Base-by-base conservation (phyloP, 2,329 filamentous ascomycete genomes). In the Colletotrichum tamarilloi region DNA sequence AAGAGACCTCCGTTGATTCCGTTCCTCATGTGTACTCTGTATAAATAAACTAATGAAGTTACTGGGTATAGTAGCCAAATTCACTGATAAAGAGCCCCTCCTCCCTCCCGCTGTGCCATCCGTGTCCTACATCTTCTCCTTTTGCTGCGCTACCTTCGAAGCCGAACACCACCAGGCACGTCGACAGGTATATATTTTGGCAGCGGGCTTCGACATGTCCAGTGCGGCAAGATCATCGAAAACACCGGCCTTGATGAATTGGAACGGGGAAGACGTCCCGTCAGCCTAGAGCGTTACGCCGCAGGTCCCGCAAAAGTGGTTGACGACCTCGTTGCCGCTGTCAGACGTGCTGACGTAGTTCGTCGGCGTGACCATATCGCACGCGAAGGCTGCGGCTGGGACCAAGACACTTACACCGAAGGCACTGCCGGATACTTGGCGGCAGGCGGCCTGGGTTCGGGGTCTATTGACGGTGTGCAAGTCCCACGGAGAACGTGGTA, bases 401-500 rank as follows among this genome's bases (percentile, higher is more conserved):
- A 74, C 26, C 1, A 74, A 42, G 63, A 67, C 57, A 11, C 67
- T 74, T 32, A 67, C 35, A 7, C 42, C 67, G 22, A 71, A 71
- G 4, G 62, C 67, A 42, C 67, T 74, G 4, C 62, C 72, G 1
- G 62, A 72, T 8, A n/a, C n/a, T n/a, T n/a, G n/a, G n/a, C 72
- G 68, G n/a, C 67, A 74, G 6, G 71, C 24, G 8, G 72, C 46
- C 68, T 74, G 46, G 6, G 42, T 5, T 9, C 32, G 8, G 42
- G 7, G 4, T 11, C n/a, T 22, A 19, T 49, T 3, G 4, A 46
- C 8, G 42, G 42, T 49, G 8, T n/a, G n/a, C n/a, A n/a, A n/a
- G n/a, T n/a, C n/a, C n/a, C n/a, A n/a, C n/a, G n/a, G n/a, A n/a
- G n/a, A n/a, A n/a, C n/a, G n/a, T n/a, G n/a, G n/a, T n/a, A n/a